phyloP scores from a whole-genome alignment of 1,139 yeast genomes.

The Kodamaea ohmeri region DNA sequence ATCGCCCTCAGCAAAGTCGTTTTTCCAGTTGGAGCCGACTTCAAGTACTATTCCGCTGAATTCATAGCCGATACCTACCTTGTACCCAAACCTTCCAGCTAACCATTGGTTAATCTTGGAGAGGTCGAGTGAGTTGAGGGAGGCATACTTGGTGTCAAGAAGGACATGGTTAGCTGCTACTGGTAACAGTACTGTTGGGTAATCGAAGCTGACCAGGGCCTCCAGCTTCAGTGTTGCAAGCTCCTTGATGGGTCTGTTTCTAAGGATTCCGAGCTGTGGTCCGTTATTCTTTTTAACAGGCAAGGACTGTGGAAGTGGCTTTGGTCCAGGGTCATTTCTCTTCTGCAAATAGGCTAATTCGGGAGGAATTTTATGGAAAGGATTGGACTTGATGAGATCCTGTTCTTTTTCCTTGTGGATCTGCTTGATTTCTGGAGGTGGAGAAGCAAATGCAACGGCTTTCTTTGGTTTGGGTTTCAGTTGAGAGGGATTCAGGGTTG shows the following conservation, averaged over 20 bases:
- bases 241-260: conserved; percentile 38
- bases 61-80: conserved; percentile 45
- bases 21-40: conserved; percentile 30
- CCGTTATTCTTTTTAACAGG: conserved; percentile 7
- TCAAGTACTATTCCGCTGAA: conserved; percentile 36
- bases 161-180: conserved; percentile 31
- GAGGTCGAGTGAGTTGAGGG: conserved; percentile 40
- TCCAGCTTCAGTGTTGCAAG: conserved; percentile 42
- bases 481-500: not conserved
- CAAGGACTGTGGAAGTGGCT: conserved; percentile 2
- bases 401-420: conserved; percentile 32
- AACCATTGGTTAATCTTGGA: conserved; percentile 37
- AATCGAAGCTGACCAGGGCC: conserved; percentile 43
- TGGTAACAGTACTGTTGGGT: conserved; percentile 38
- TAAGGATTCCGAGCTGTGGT: conserved; percentile 21
- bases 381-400: conserved; percentile 23
- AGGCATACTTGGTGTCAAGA: conserved; percentile 38
- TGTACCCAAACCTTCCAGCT: conserved; percentile 36
- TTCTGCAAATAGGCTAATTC: conserved; percentile 41
- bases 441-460: conserved; percentile 44
- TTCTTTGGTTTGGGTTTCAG: conserved; percentile 22
- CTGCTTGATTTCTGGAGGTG: conserved; percentile 35
- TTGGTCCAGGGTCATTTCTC: conserved; percentile 22
- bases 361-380: conserved; percentile 45
- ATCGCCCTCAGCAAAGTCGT: conserved; percentile 31